These are phyloP conservation scores for Cardamine resedifolia DNA, from an alignment of 345 rosid species.

Conservation along the genomic window DNA sequence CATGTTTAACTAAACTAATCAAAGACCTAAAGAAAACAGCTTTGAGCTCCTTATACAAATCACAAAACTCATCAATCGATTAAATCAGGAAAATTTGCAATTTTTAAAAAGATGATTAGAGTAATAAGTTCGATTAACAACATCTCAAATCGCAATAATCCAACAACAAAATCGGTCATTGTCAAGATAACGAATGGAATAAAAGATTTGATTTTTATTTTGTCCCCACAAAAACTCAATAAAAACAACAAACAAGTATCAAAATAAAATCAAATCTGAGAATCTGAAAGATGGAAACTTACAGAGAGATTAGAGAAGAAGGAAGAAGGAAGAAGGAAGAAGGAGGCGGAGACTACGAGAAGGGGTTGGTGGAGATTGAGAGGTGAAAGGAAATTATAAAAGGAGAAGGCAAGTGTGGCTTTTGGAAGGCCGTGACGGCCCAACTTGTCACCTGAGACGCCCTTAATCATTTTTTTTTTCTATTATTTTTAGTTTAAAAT, in stretches of 20 bases:
- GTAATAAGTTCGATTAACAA: too few relatives aligned
- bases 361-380: neutral
- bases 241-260: neutral
- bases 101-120: too few relatives aligned
- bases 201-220: too few relatives aligned
- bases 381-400: neutral
- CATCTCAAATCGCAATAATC: too few relatives aligned
- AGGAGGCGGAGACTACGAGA: slow-evolving; percentile 14
- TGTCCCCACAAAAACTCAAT: neutral
- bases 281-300: neutral
- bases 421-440: slow-evolving; percentile 28
- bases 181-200: too few relatives aligned
- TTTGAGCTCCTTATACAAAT: too few relatives aligned
- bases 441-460: slow-evolving; percentile 5
- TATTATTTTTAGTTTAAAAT: neutral
- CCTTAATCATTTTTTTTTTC: neutral
- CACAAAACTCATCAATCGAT: too few relatives aligned
- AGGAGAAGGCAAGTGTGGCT: neutral
- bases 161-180: too few relatives aligned
- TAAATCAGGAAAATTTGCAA: too few relatives aligned
- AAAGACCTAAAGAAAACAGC: neutral
- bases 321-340: neutral
- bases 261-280: neutral
- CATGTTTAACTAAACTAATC: neutral
- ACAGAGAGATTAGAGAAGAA: neutral